phyloP scores from a whole-genome alignment of 257 asterid genomes.

The Echium plantagineum region DNA sequence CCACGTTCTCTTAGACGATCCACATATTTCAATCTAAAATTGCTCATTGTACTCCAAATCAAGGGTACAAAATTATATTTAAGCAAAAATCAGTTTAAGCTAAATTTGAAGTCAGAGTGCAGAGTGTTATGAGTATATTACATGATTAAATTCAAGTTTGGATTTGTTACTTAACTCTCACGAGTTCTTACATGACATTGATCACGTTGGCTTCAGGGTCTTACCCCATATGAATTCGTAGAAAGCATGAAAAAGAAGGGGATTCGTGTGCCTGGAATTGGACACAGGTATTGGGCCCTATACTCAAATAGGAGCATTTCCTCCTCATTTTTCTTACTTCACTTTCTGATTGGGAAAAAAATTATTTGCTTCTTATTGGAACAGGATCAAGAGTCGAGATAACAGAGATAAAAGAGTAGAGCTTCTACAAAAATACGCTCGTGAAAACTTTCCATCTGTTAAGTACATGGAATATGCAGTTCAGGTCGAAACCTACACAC shows the following conservation, averaged over 20 bases:
- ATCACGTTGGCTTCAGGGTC: slow-evolving; percentile 40
- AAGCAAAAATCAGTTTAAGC: too few species aligned
- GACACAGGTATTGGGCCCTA: slow-evolving; percentile 66
- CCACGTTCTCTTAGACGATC: too few species aligned
- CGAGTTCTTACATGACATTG: slow-evolving; percentile 2
- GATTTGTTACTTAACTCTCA: background rate
- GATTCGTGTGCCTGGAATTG: slow-evolving; percentile 97
- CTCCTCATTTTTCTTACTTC: slow-evolving; percentile 1
- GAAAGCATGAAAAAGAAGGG: slow-evolving; percentile 99
- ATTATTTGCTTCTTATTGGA: slow-evolving; percentile 7
- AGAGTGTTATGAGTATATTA: background rate
- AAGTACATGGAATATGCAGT: slow-evolving; percentile 99
- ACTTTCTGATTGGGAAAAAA: slow-evolving; percentile 8
- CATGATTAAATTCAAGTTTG: background rate
- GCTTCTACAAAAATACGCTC: slow-evolving; percentile 67
- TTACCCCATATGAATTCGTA: slow-evolving; percentile 91
- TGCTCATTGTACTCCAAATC: too few species aligned
- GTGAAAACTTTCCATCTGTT: slow-evolving; percentile 84
- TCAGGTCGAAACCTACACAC: slow-evolving; percentile 90
- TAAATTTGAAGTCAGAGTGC: too few species aligned
- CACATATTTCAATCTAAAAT: too few species aligned
- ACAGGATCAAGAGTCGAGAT: slow-evolving; percentile 96
- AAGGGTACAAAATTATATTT: too few species aligned
- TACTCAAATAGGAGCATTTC: too few species aligned
- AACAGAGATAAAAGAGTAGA: slow-evolving; percentile 99